These are phyloP conservation scores for Sicyos edulis DNA, from an alignment of 306 rosid species.

Conservation along the genomic window DNA sequence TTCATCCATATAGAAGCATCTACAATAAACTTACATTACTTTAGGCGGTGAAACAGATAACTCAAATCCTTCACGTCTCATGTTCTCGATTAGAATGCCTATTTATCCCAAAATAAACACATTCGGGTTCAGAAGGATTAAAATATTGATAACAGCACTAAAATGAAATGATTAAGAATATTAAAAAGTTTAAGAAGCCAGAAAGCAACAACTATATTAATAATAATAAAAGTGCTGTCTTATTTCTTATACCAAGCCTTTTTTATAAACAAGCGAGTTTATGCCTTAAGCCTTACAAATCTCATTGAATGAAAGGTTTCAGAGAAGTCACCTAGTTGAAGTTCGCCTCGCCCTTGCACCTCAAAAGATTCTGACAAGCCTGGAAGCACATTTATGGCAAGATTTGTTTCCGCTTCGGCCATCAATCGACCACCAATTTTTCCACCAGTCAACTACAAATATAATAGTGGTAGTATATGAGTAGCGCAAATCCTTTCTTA, in stretches of 20 bases:
- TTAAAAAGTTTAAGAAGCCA: not conserved
- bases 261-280: no score
- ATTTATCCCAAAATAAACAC: constrained; percentile 29
- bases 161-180: not conserved
- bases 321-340: constrained; percentile 72
- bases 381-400: constrained; percentile 94
- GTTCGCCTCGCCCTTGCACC: constrained; percentile 99
- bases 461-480: not conserved
- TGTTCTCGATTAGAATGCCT: constrained; percentile 95
- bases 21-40: constrained; percentile 75
- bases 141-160: not conserved
- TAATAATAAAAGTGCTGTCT: not conserved
- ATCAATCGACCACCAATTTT: constrained; percentile 75
- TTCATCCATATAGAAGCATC: constrained; percentile 14
- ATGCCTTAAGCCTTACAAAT: not conserved
- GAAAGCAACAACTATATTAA: not conserved
- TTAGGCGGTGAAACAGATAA: constrained; percentile 91
- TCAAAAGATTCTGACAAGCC: constrained; percentile 86
- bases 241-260: not conserved
- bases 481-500: not conserved
- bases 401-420: constrained; percentile 98
- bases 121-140: constrained; percentile 11
- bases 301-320: constrained; percentile 1
- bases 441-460: constrained; percentile 79
- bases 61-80: constrained; percentile 99